A percentile compares a stretch with the other conserved stretches of the same genome.
Evolutionary conservation across 129 eudicot species (phyloP).

Genomic region (Pulicaria dysenterica): DNA sequence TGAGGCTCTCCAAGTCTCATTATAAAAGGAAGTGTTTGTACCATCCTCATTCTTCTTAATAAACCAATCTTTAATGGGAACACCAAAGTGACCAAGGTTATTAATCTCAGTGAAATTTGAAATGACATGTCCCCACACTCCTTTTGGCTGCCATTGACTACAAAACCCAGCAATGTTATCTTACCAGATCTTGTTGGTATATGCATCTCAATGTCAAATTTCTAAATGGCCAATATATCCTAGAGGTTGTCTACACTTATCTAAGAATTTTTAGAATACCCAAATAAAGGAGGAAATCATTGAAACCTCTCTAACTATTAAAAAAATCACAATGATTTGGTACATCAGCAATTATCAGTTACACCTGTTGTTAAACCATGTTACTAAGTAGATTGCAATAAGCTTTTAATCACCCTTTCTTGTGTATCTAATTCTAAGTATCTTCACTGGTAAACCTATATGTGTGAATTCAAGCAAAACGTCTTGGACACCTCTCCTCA

Average conservation of each 20-base stretch:
- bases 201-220: background rate
- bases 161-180: background rate
- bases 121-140: too few relatives aligned
- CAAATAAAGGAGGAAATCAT: background rate
- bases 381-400: background rate
- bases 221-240: background rate
- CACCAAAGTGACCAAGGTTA: too few relatives aligned
- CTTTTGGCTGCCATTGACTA: too few relatives aligned
- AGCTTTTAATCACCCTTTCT: background rate
- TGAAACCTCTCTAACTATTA: background rate
- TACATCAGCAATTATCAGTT: background rate
- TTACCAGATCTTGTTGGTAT: slow-evolving; percentile 8
- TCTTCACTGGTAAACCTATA: background rate
- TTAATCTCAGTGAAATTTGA: background rate
- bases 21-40: too few relatives aligned
- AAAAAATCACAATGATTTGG: background rate
- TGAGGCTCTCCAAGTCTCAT: too few relatives aligned
- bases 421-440: background rate
- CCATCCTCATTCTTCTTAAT: too few relatives aligned
- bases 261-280: slow-evolving; percentile 3
- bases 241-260: background rate
- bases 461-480: background rate
- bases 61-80: too few relatives aligned
- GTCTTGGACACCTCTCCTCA: background rate
- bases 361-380: background rate